Evolutionary conservation across 164 flowering plant species (phyloP), one percentile per base, ranked within the genome.

Genomic region (Aristolochia fimbriata): DNA sequence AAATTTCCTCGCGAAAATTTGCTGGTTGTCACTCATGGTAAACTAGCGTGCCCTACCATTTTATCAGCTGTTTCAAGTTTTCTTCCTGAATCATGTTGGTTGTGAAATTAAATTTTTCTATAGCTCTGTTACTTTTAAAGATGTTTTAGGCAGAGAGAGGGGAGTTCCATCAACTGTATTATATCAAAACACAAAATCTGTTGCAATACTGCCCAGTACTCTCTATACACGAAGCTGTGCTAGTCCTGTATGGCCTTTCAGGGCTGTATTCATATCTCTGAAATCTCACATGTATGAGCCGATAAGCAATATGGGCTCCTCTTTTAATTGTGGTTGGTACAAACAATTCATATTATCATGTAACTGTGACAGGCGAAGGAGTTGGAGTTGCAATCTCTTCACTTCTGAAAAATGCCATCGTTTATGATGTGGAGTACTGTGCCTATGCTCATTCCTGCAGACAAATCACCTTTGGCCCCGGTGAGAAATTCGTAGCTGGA

Each of bases 1-100:
- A 82, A 77, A 72, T 84, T 68, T 62, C 96, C 92, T 17, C 49
- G 71, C 1, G 91, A 88, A 51, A 86, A 88, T 70, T 63, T 92
- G 77, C 72, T 92, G 73, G 76, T 92, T 52, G 85, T 92, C 27
- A 81, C 96, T 0, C 98, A 88, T 47, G 96, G 96, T 88, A 65
- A 74, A 80, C 43, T 14, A 12, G 15, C 19, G 5, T 57, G 16
- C 10, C 14, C 61, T 31, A 24, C 3, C 31, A 14, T 14, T 27
- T 15, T 24, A 24, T 6, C 17, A 17, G 4, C 21, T 37, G 20
- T 33, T 47, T 15, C 8, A 33, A 30, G 20, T 15, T 4, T 6
- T 8, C 6, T 43, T 20, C 17, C 30, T 45, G n/a, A 21, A 47
- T 7, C 51, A 22, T 59, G 6, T 12, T n/a, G 2, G 0, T 51